A percentile compares a stretch with the other conserved stretches of the same genome.
Evolutionary conservation across 1,139 yeast species (phyloP).

Genomic region (Trichomonascaceae sp.): DNA sequence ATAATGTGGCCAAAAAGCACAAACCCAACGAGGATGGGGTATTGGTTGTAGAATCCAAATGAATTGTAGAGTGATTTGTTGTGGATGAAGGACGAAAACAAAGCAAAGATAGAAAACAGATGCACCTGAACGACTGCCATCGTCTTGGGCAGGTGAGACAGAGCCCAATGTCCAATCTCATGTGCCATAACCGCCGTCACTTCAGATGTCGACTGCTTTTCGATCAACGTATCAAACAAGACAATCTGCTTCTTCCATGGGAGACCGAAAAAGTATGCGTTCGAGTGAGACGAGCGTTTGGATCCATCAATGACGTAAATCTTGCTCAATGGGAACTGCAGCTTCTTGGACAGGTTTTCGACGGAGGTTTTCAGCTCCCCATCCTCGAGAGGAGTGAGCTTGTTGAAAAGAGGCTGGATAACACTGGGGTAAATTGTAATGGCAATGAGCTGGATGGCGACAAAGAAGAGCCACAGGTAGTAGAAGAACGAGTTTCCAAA

Average conservation of each 20-base stretch:
- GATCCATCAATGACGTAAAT: slow-evolving; percentile 90
- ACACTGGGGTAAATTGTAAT: slow-evolving; percentile 65
- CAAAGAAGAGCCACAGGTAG: slow-evolving; percentile 61
- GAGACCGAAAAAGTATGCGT: slow-evolving; percentile 88
- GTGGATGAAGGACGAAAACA: slow-evolving; percentile 67
- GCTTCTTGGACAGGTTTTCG: slow-evolving; percentile 60
- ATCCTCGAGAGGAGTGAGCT: slow-evolving; percentile 76
- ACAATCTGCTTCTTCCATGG: slow-evolving; percentile 97
- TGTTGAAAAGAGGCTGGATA: slow-evolving; percentile 87
- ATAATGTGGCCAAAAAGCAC: slow-evolving; percentile 48
- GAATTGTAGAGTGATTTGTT: slow-evolving; percentile 65
- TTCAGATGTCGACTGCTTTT: slow-evolving; percentile 62
- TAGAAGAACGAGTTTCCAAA: slow-evolving; percentile 72
- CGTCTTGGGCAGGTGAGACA: slow-evolving; percentile 54
- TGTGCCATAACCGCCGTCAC: slow-evolving; percentile 93
- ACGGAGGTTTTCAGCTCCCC: slow-evolving; percentile 78
- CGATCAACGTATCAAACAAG: slow-evolving; percentile 77
- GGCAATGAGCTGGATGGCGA: slow-evolving; percentile 56
- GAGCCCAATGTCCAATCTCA: slow-evolving; percentile 95
- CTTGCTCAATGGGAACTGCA: slow-evolving; percentile 75
- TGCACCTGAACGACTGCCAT: slow-evolving; percentile 52
- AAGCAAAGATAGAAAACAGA: slow-evolving; percentile 48
- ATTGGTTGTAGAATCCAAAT: slow-evolving; percentile 56
- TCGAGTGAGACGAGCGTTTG: slow-evolving; percentile 88
- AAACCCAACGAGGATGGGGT: slow-evolving; percentile 73